Evolutionary conservation across 1,284 basidiomycete species (phyloP).

Genomic region (Boletus albobrunnescens): DNA sequence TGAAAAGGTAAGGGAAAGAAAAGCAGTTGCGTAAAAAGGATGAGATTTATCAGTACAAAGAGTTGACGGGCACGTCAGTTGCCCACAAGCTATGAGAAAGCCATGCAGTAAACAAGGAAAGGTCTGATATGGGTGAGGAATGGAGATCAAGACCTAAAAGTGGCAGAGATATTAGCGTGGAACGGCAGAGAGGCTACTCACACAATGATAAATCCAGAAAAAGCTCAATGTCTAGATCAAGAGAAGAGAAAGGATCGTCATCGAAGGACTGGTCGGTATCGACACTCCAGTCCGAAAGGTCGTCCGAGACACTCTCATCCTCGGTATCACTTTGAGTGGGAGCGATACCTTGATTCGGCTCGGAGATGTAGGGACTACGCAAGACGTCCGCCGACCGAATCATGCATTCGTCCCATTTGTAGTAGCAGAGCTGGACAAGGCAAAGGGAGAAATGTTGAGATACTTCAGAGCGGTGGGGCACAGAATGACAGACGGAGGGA

Average conservation of each 20-base stretch:
- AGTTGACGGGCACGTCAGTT: slow-evolving; percentile 12
- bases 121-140: neutral
- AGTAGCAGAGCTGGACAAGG: slow-evolving; percentile 17
- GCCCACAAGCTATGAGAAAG: neutral
- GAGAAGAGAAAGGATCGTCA: no score
- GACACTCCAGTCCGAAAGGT: no score
- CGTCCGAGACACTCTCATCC: no score
- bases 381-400: slow-evolving; percentile 12
- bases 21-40: no score
- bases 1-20: no score
- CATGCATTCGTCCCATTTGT: slow-evolving; percentile 22
- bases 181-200: slow-evolving; percentile 7
- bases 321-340: no score
- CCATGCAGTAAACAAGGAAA: neutral
- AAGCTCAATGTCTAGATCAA: neutral
- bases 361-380: neutral
- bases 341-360: neutral
- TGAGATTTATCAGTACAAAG: slow-evolving; percentile 15
- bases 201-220: neutral
- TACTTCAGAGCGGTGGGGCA: no score
- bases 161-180: slow-evolving; percentile 7
- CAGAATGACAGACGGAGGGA: no score
- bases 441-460: no score
- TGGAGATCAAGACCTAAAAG: neutral
- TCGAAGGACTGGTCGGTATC: no score